Percentiles rank a stretch among this genome's conserved stretches.
Conservation (phyloP, 345 rosid genomes). For the Litchi chinensis region DNA sequence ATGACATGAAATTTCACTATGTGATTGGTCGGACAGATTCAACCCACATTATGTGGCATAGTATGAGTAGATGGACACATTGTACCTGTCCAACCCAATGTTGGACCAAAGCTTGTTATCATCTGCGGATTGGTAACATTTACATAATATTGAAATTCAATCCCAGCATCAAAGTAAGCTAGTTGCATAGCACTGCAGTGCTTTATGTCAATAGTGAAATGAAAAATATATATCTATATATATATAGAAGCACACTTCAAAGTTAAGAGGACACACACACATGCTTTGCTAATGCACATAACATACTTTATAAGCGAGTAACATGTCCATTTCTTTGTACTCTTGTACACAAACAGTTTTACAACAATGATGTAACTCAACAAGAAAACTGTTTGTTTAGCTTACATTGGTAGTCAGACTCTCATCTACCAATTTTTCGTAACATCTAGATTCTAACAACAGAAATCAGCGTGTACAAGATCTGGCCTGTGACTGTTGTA, state of each 20-base stretch:
- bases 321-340: background rate
- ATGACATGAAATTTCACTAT: too few relatives aligned
- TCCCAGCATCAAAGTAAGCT: too few relatives aligned
- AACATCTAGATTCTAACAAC: background rate
- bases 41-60: too few relatives aligned
- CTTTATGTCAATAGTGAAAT: too few relatives aligned
- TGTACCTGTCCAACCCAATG: too few relatives aligned
- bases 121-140: too few relatives aligned
- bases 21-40: too few relatives aligned
- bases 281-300: background rate
- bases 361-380: background rate
- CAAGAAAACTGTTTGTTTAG: background rate
- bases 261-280: background rate
- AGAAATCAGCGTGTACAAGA: background rate
- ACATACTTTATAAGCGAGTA: background rate
- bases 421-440: background rate
- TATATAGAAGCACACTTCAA: background rate
- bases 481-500: background rate
- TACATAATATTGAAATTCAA: too few relatives aligned
- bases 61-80: too few relatives aligned
- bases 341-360: background rate
- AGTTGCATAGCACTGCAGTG: too few relatives aligned
- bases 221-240: too few relatives aligned
- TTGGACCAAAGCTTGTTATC: too few relatives aligned
- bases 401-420: slow-evolving; percentile 16